Conservation (phyloP, 2,329 filamentous ascomycete genomes). For the Epichloe bromicola region DNA sequence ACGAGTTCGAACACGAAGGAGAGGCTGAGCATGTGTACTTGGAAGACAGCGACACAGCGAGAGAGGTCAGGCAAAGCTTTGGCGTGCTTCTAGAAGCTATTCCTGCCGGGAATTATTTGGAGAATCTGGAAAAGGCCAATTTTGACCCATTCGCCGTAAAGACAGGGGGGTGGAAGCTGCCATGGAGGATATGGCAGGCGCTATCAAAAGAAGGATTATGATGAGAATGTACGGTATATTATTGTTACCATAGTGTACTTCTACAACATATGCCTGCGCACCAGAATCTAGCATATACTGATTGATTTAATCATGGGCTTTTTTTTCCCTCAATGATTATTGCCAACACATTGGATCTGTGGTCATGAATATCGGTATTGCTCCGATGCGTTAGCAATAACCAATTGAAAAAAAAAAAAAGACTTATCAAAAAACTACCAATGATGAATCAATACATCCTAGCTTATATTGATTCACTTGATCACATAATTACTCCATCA, state of each 20-base stretch:
- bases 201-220: slow-evolving; percentile 36
- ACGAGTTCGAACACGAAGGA: slow-evolving; percentile 78
- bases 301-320: too few species aligned
- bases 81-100: slow-evolving; percentile 71
- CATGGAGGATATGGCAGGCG: slow-evolving; percentile 56
- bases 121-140: slow-evolving; percentile 63
- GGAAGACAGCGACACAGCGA: slow-evolving; percentile 22
- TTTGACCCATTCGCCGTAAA: slow-evolving; percentile 68
- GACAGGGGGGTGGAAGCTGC: slow-evolving; percentile 62
- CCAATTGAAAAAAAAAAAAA: too few species aligned
- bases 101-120: slow-evolving; percentile 64
- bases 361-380: too few species aligned
- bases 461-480: too few species aligned
- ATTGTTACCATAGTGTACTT: neutral
- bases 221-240: slow-evolving; percentile 5
- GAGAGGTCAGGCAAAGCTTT: slow-evolving; percentile 49
- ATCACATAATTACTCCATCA: too few species aligned
- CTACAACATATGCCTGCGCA: neutral
- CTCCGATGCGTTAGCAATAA: too few species aligned
- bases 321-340: too few species aligned
- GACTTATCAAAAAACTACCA: too few species aligned
- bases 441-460: too few species aligned
- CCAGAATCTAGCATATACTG: neutral
- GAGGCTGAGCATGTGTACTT: slow-evolving; percentile 54
- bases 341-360: too few species aligned